Evolutionary conservation across 2,329 filamentous ascomycete species (phyloP).

Genomic region (Monilinia laxa): DNA sequence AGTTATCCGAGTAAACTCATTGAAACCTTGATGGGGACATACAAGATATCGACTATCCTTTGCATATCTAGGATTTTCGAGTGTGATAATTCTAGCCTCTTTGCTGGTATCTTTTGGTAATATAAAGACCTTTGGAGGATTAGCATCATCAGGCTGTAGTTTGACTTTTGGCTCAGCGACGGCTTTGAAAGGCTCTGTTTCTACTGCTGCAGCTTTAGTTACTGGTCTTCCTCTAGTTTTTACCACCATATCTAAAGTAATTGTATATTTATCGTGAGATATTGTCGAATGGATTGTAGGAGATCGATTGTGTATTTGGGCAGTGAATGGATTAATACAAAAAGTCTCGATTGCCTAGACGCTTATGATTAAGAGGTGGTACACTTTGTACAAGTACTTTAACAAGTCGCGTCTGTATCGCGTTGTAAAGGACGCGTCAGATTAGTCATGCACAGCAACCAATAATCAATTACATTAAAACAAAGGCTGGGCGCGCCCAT

Average conservation of each 20-base stretch:
- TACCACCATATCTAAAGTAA: conserved; percentile 26
- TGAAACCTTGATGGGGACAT: conserved; percentile 61
- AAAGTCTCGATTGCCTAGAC: not conserved
- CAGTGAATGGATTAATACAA: not conserved
- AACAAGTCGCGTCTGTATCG: conserved; percentile 15
- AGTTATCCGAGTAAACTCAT: conserved; percentile 62
- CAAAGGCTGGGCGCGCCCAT: conserved; percentile 11
- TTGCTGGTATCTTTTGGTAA: conserved; percentile 55
- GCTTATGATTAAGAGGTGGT: no score
- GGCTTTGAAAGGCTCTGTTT: conserved; percentile 32
- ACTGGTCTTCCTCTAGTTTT: conserved; percentile 37
- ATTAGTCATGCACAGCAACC: conserved; percentile 8
- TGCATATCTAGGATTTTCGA: conserved; percentile 58
- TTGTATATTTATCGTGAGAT: not conserved
- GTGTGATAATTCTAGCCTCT: conserved; percentile 58
- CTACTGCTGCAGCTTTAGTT: conserved; percentile 28
- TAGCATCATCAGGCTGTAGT: conserved; percentile 40
- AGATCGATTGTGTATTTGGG: not conserved
- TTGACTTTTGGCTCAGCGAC: conserved; percentile 35
- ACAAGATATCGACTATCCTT: conserved; percentile 60
- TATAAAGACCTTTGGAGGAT: conserved; percentile 58
- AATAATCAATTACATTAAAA: not conserved
- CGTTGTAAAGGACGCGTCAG: not conserved
- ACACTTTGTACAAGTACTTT: not conserved
- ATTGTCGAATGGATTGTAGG: not conserved